A percentile compares a stretch with the other conserved stretches of the same genome.
These are phyloP conservation scores for Eucalyptus pauciflora DNA, from an alignment of 345 rosid genomes.

Conservation along the genomic window DNA sequence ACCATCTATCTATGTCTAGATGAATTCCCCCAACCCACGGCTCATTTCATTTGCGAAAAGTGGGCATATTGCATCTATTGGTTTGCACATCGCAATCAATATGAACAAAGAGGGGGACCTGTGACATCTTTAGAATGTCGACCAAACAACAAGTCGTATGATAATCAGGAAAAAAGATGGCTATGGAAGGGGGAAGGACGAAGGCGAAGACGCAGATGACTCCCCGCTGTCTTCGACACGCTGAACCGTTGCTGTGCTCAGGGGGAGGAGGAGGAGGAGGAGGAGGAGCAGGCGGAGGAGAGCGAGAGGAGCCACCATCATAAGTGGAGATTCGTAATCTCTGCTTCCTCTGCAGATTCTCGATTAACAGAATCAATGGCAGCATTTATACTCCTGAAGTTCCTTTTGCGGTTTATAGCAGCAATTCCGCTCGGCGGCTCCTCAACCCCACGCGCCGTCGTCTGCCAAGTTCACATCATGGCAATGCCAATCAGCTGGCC, in stretches of 20 bases:
- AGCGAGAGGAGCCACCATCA: conserved; percentile 42
- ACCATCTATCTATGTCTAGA: neutral
- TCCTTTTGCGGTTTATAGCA: conserved; percentile 24
- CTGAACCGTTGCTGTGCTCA: conserved; percentile 25
- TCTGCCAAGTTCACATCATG: too few relatives aligned
- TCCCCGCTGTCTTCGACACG: conserved; percentile 31
- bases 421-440: too few relatives aligned
- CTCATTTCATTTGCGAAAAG: neutral
- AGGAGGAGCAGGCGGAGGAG: neutral
- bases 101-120: neutral
- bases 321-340: conserved; percentile 42
- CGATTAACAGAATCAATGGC: conserved; percentile 49
- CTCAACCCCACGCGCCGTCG: too few relatives aligned
- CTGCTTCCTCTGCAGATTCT: conserved; percentile 76
- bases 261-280: conserved; percentile 10
- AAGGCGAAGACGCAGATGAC: neutral
- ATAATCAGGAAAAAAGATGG: neutral
- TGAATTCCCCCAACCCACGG: neutral
- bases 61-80: neutral
- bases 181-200: neutral
- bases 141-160: neutral
- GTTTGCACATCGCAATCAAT: neutral
- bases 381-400: conserved; percentile 50
- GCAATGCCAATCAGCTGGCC: too few relatives aligned
- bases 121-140: neutral